These are phyloP conservation scores for Aegle marmelos DNA, from an alignment of 345 rosid species.

Conservation along the genomic window DNA sequence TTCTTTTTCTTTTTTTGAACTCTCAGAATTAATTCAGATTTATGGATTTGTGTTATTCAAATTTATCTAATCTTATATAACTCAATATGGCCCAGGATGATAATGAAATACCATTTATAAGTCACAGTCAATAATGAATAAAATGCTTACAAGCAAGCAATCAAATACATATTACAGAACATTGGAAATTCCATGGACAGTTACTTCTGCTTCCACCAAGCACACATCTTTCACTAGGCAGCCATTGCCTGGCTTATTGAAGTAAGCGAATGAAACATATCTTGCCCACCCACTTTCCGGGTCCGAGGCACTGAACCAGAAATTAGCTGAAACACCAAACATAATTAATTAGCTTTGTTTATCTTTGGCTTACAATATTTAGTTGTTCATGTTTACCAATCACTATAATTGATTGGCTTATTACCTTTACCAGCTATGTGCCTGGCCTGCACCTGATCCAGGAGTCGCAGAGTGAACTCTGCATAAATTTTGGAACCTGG, in stretches of 20 bases:
- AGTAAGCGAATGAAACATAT: conserved; percentile 20
- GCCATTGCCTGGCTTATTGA: conserved; percentile 13
- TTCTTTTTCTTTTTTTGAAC: too few relatives aligned
- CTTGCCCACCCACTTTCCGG: conserved; percentile 27
- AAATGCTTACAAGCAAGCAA: too few relatives aligned
- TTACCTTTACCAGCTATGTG: conserved; percentile 34
- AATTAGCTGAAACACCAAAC: conserved; percentile 21
- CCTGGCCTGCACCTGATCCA: conserved; percentile 30
- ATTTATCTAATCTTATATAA: too few relatives aligned
- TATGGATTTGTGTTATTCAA: too few relatives aligned
- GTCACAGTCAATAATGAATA: too few relatives aligned
- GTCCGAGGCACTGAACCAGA: conserved; percentile 33
- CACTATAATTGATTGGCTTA: not conserved
- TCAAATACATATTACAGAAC: conserved; percentile 4
- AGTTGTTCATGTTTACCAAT: too few relatives aligned
- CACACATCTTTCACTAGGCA: conserved; percentile 27
- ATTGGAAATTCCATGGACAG: conserved; percentile 24
- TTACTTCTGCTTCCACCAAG: conserved; percentile 39
- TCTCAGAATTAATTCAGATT: too few relatives aligned
- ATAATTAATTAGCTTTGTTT: too few relatives aligned
- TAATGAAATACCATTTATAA: too few relatives aligned
- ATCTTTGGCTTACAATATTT: too few relatives aligned
- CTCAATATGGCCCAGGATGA: too few relatives aligned
- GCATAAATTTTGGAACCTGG: conserved; percentile 28
- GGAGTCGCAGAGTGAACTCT: conserved; percentile 28